Percentiles rank a stretch among this genome's conserved stretches.
These are phyloP conservation scores for Saitozyma sp. DNA, from an alignment of 768 basidiomycete genomes.

Conservation along the genomic window DNA sequence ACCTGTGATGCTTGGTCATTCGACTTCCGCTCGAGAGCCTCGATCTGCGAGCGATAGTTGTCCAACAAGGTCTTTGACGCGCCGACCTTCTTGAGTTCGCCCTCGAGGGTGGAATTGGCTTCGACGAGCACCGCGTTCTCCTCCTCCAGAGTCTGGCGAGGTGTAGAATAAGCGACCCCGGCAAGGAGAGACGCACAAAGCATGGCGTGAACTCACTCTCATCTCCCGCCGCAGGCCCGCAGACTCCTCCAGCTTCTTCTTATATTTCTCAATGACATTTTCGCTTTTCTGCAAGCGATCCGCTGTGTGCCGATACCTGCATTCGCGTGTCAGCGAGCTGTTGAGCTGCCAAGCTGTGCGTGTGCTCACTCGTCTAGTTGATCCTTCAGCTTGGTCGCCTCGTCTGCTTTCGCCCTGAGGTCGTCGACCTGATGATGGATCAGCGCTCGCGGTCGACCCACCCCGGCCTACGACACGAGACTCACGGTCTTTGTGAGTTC, in stretches of 20 bases:
- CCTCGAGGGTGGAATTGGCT: slow-evolving; percentile 86
- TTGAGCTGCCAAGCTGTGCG: too few relatives aligned
- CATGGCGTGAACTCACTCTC: slow-evolving; percentile 46
- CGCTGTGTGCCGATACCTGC: slow-evolving; percentile 83
- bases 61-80: slow-evolving; percentile 88
- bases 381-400: slow-evolving; percentile 79
- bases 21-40: slow-evolving; percentile 72
- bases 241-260: slow-evolving; percentile 94
- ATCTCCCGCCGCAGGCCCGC: slow-evolving; percentile 61
- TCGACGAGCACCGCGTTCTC: slow-evolving; percentile 91
- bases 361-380: slow-evolving; percentile 83
- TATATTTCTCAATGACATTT: slow-evolving; percentile 98
- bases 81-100: slow-evolving; percentile 82
- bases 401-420: slow-evolving; percentile 71
- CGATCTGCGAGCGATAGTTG: slow-evolving; percentile 82
- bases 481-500: slow-evolving; percentile 70
- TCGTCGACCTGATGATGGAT: slow-evolving; percentile 62
- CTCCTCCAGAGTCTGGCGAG: slow-evolving; percentile 73
- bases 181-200: not conserved
- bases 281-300: slow-evolving; percentile 91
- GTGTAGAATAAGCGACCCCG: too few relatives aligned
- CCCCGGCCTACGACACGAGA: not conserved
- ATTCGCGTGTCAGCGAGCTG: not conserved
- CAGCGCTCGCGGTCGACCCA: not conserved
- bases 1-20: slow-evolving; percentile 23